Evolutionary conservation across 1,284 basidiomycete species (phyloP), one percentile per base, ranked within the genome.

Genomic region (Ustilago curta): DNA sequence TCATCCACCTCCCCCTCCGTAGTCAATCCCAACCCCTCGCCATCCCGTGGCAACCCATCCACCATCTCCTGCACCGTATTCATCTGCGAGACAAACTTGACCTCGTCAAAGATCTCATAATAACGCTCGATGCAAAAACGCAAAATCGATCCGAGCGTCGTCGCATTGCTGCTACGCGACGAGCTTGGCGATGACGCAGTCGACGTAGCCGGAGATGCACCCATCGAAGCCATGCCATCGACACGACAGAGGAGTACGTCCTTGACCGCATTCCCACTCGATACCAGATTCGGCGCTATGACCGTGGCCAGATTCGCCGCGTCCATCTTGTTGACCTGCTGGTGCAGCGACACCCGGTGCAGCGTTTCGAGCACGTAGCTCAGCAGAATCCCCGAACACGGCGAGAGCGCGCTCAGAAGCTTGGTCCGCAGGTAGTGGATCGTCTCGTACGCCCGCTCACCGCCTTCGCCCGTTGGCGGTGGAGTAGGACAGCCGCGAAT

Each of bases 291-390:
- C 14, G 93, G 92, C 61, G 88, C 89, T 27, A 94, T 86, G 7
- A 93, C 92, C 44, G 93, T 87, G 11, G 92, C 88, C 43, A 94
- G 89, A 79, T 94, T 94, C 75, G 91, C 88, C 23, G 92, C 91
- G 79, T 92, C 91, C 92, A 94, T 94, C 53, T 88, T 88, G 82
- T 94, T 94, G 4, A 85, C 86, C 1, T 87, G 86, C 0, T 90
- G 87, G 16, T 89, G 89, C 14, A 90, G 85, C 0, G 92, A 90
- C 7, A 93, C 90, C 64, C 93, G 90, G 73, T 94, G 91, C 70
- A 93, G 87, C 25, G 93, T 87, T 79, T 92, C 90, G 47, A 94
- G 86, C 62, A 92, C 85, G 71, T 90, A 88, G 71, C 89, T 91
- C 12, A 94, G 86, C 43, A 94, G 85, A 44, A 93, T 91, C 78